Percentiles rank a stretch among this genome's conserved stretches.
Evolutionary conservation across 306 rosid species (phyloP).

Genomic region (Prunus mume): DNA sequence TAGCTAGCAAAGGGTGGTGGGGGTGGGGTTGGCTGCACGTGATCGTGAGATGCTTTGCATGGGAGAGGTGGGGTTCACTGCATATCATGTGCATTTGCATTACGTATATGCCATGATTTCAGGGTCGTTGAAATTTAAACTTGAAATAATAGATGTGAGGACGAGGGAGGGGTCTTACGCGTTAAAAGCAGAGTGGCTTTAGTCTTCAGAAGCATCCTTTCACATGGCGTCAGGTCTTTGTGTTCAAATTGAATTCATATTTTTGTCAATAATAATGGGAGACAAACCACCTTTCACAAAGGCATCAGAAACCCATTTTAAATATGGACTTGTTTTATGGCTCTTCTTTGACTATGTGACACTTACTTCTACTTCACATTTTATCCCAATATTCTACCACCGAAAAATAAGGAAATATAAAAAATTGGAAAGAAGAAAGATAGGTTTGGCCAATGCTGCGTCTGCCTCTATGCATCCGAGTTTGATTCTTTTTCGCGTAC

Average conservation of each 20-base stretch:
- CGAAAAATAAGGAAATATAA: neutral
- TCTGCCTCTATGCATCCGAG: too few relatives aligned
- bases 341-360: neutral
- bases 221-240: constrained; percentile 21
- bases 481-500: too few relatives aligned
- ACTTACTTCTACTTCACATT: neutral
- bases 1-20: neutral
- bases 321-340: neutral
- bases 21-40: constrained; percentile 15
- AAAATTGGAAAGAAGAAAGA: too few relatives aligned
- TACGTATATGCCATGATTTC: neutral
- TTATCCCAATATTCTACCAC: neutral
- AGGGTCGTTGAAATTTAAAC: constrained; percentile 14
- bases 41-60: too few relatives aligned
- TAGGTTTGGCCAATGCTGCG: too few relatives aligned
- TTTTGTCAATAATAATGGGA: neutral
- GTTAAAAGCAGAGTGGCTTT: neutral
- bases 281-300: neutral
- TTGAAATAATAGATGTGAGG: neutral
- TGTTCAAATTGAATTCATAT: neutral
- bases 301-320: neutral
- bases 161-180: neutral
- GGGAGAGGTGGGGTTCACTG: constrained; percentile 9
- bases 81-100: constrained; percentile 13
- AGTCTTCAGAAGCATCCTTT: neutral